phyloP scores from a whole-genome alignment of 257 asterid genomes.

The Scutellaria barbata region DNA sequence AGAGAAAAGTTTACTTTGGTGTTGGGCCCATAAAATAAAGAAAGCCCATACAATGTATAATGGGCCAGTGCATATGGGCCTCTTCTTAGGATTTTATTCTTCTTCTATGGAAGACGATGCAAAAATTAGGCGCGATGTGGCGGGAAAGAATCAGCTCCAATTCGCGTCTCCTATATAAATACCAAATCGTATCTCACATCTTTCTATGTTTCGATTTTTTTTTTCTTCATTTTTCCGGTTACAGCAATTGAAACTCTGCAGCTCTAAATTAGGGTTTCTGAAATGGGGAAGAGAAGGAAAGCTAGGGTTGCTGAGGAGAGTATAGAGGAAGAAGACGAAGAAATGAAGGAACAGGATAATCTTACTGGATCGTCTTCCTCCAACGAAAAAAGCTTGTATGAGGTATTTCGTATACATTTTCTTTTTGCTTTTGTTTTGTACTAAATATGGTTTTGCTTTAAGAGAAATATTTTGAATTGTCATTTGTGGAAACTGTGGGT shows the following conservation, averaged over 20 bases:
- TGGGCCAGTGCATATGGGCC: too few species aligned
- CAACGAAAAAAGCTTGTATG: slow-evolving; percentile 63
- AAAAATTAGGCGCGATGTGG: slow-evolving; percentile 45
- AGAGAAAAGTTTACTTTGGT: too few species aligned
- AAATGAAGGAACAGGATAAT: slow-evolving; percentile 39
- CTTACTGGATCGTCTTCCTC: slow-evolving; percentile 54
- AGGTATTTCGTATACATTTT: slow-evolving; percentile 47
- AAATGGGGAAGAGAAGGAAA: slow-evolving; percentile 68
- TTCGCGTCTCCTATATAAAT: slow-evolving; percentile 27
- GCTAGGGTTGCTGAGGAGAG: slow-evolving; percentile 66
- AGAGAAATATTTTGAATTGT: not conserved
- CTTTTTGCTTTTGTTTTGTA: not conserved
- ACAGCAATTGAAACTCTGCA: not conserved
- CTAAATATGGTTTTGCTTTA: not conserved
- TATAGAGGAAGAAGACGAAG: slow-evolving; percentile 51
- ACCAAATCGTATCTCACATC: not conserved
- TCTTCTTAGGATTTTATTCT: too few species aligned
- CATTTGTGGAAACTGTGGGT: not conserved
- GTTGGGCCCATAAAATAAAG: too few species aligned
- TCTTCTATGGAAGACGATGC: not conserved
- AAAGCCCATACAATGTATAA: too few species aligned
- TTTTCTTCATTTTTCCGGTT: not conserved
- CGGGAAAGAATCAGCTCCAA: slow-evolving; percentile 49
- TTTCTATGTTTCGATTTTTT: not conserved
- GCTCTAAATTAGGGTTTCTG: slow-evolving; percentile 25